Evolutionary conservation across 2,329 filamentous ascomycete species (phyloP).

Genomic region (Capronia epimyces): DNA sequence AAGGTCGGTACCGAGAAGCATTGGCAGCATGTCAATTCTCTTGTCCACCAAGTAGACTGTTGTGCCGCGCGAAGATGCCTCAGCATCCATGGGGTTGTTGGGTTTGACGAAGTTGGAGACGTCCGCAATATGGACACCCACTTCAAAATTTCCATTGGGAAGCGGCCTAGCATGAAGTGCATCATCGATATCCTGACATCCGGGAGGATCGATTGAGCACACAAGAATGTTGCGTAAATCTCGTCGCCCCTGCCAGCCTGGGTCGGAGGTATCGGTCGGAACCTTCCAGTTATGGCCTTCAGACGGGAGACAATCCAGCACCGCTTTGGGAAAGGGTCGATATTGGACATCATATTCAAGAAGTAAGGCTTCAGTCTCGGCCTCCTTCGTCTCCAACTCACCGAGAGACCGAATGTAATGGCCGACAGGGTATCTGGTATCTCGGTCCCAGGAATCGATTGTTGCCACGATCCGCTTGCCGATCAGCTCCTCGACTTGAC

Average conservation of each 20-base stretch:
- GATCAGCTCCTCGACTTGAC: conserved; percentile 80
- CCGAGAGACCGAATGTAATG: conserved; percentile 92
- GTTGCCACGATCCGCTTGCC: conserved; percentile 89
- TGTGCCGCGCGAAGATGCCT: conserved; percentile 88
- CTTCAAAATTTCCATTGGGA: conserved; percentile 89
- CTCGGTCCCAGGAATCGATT: conserved; percentile 91
- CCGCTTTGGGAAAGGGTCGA: conserved; percentile 89
- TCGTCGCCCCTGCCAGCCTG: conserved; percentile 77
- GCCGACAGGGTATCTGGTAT: conserved; percentile 84
- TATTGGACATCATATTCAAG: conserved; percentile 98
- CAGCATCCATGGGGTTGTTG: conserved; percentile 92
- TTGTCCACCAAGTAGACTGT: conserved; percentile 98
- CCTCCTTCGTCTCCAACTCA: conserved; percentile 92
- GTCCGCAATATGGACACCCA: conserved; percentile 97
- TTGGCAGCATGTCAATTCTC: conserved; percentile 98
- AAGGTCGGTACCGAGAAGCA: conserved; percentile 89
- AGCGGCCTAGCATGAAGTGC: conserved; percentile 80
- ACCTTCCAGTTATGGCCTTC: conserved; percentile 95
- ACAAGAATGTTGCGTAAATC: conserved; percentile 83
- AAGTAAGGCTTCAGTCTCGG: conserved; percentile 89
- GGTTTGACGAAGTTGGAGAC: conserved; percentile 99
- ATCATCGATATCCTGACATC: conserved; percentile 97
- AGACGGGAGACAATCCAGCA: conserved; percentile 82
- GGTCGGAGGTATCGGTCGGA: conserved; percentile 69
- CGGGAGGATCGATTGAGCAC: conserved; percentile 94